These are phyloP conservation scores for Tolypocladium ophioglossoides DNA, from an alignment of 2,329 filamentous ascomycete genomes.

Conservation along the genomic window DNA sequence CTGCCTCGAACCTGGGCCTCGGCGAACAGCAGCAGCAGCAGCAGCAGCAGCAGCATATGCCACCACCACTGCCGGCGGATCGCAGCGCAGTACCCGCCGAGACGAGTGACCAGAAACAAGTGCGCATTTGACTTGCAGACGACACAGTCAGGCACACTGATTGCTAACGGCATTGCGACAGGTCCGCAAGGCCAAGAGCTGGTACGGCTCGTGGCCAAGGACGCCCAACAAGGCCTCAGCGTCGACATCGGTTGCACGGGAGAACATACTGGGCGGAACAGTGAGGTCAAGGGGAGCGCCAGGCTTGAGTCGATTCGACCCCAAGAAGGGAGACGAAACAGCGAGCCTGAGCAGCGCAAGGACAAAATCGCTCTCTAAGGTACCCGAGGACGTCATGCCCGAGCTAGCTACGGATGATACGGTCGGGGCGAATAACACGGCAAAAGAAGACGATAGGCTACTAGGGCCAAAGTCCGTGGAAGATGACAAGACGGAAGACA, in stretches of 20 bases:
- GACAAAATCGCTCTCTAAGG: slow-evolving; percentile 12
- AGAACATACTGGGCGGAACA: slow-evolving; percentile 49
- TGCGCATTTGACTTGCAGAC: not conserved
- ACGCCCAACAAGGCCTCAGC: slow-evolving; percentile 46
- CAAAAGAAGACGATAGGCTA: not conserved
- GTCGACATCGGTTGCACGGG: slow-evolving; percentile 49
- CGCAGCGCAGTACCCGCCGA: not conserved
- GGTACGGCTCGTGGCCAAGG: slow-evolving; percentile 54
- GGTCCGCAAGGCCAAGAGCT: slow-evolving; percentile 44
- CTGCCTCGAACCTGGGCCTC: slow-evolving; percentile 3
- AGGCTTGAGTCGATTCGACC: slow-evolving; percentile 42
- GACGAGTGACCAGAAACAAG: slow-evolving; percentile 5
- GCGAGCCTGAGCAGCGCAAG: slow-evolving; percentile 18
- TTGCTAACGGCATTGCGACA: slow-evolving; percentile 13
- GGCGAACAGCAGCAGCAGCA: not conserved
- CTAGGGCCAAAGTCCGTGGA: not conserved
- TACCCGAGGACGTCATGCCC: slow-evolving; percentile 12
- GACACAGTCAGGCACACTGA: not conserved
- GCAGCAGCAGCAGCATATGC: slow-evolving; percentile 1
- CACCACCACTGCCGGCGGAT: not conserved
- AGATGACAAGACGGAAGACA: slow-evolving; percentile 1
- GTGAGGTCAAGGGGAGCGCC: slow-evolving; percentile 32
- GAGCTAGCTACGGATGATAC: not conserved
- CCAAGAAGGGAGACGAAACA: slow-evolving; percentile 25
- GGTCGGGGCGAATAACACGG: not conserved